These are phyloP conservation scores for Hura crepitans DNA, from an alignment of 441 rosid genomes.

Conservation along the genomic window DNA sequence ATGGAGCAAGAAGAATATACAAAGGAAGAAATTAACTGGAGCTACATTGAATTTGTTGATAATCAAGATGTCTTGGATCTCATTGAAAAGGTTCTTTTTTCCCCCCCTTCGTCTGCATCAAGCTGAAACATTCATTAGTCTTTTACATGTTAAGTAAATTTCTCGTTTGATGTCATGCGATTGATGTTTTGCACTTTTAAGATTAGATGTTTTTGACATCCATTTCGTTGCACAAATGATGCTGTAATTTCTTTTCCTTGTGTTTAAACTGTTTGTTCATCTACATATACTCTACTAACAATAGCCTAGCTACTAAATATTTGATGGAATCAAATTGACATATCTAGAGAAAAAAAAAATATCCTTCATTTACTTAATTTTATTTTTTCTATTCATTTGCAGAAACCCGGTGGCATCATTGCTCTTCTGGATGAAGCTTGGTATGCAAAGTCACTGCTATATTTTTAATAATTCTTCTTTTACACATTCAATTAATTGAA, in stretches of 20 bases:
- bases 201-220: background rate
- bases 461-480: conserved; percentile 12
- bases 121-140: background rate
- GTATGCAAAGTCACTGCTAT: conserved; percentile 44
- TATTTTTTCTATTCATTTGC: conserved; percentile 32
- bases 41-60: conserved; percentile 96
- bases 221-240: background rate
- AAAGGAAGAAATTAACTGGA: conserved; percentile 94
- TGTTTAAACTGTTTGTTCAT: background rate
- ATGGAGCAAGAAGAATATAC: conserved; percentile 99
- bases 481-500: conserved; percentile 5
- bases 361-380: background rate
- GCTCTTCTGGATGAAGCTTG: conserved; percentile 99
- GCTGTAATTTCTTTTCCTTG: background rate
- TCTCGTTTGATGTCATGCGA: background rate
- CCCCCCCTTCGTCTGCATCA: conserved; percentile 7
- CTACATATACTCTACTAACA: background rate
- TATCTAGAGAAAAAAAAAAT: background rate
- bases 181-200: background rate
- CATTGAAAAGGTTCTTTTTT: conserved; percentile 73
- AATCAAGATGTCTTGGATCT: conserved; percentile 90
- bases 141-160: background rate
- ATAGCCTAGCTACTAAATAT: background rate
- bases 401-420: conserved; percentile 99
- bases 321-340: background rate